phyloP scores from a whole-genome alignment of 2,329 filamentous ascomycete genomes.

The Monilinia vaccinii-corymbosi region DNA sequence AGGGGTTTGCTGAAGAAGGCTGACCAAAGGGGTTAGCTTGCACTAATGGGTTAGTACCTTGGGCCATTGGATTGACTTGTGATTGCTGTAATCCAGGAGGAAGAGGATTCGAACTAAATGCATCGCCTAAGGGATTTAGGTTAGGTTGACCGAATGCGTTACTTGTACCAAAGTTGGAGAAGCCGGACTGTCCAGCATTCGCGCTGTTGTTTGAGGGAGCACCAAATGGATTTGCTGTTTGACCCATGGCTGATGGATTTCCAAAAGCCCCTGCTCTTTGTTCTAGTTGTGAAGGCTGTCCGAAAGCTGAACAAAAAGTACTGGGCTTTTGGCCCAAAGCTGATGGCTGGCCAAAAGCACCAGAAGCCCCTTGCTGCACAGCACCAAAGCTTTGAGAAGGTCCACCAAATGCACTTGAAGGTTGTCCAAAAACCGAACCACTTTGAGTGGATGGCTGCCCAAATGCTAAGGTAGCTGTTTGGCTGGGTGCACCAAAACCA shows the following conservation, averaged over 20 bases:
- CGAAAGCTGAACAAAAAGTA: constrained; percentile 17
- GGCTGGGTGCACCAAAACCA: constrained; percentile 13
- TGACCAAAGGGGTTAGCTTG: constrained; percentile 29
- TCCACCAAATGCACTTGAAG: constrained; percentile 25
- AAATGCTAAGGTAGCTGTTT: constrained; percentile 25
- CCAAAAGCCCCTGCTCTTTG: constrained; percentile 30
- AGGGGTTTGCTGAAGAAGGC: constrained; percentile 31
- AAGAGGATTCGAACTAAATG: constrained; percentile 3
- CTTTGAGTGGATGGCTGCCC: constrained; percentile 28
- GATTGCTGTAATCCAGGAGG: constrained; percentile 1
- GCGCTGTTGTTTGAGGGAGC: constrained; percentile 12
- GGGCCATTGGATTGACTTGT: not conserved
- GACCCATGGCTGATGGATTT: constrained; percentile 31
- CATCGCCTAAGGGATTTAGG: constrained; percentile 9
- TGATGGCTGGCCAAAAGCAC: constrained; percentile 33
- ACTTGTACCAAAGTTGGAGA: constrained; percentile 6
- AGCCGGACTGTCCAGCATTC: constrained; percentile 8
- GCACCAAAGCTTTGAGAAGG: constrained; percentile 10
- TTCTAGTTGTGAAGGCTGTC: constrained; percentile 8
- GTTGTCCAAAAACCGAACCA: constrained; percentile 31
- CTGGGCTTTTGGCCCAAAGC: constrained; percentile 30
- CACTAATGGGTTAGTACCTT: constrained; percentile 8
- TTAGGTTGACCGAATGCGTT: constrained; percentile 1
- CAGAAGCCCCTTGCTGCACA: constrained; percentile 23
- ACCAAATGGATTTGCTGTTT: constrained; percentile 29